phyloP scores from a whole-genome alignment of 1,139 yeast genomes.

The Meyerozyma carpophila region DNA sequence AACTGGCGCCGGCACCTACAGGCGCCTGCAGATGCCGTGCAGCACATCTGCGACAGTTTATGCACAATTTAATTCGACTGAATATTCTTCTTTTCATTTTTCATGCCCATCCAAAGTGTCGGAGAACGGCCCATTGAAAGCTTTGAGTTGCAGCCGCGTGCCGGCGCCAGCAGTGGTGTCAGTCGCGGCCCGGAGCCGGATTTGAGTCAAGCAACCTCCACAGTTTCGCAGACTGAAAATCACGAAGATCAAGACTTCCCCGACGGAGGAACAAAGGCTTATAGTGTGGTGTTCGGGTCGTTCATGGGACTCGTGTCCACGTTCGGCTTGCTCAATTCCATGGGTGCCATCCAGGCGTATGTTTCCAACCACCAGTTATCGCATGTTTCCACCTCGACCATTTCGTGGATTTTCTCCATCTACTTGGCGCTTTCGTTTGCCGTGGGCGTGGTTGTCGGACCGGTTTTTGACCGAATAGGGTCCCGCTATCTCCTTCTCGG shows the following conservation, averaged over 20 bases:
- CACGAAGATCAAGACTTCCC: slow-evolving; percentile 35
- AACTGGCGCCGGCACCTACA: not conserved
- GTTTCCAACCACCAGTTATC: slow-evolving; percentile 46
- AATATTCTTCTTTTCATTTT: not conserved
- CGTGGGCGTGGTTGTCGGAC: slow-evolving; percentile 58
- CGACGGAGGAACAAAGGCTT: slow-evolving; percentile 57
- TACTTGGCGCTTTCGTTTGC: slow-evolving; percentile 52
- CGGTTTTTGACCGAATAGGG: slow-evolving; percentile 55
- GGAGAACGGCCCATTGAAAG: not conserved
- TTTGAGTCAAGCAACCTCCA: not conserved
- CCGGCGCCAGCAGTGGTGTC: not conserved
- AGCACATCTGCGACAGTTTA: no score
- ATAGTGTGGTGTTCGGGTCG: slow-evolving; percentile 58
- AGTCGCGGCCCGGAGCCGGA: not conserved
- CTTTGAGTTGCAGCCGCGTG: not conserved
- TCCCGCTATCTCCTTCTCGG: slow-evolving; percentile 39
- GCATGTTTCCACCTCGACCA: slow-evolving; percentile 33
- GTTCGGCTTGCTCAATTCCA: slow-evolving; percentile 57
- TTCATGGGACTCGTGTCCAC: slow-evolving; percentile 53
- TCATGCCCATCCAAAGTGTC: not conserved
- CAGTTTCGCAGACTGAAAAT: not conserved
- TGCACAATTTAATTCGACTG: no score
- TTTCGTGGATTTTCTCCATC: slow-evolving; percentile 63
- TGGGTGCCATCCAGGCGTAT: slow-evolving; percentile 60
- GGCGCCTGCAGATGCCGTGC: not conserved